Percentiles rank a stretch among this genome's conserved stretches.
Evolutionary conservation across 2,329 filamentous ascomycete species (phyloP).

Genomic region (Sporothrix luriei): DNA sequence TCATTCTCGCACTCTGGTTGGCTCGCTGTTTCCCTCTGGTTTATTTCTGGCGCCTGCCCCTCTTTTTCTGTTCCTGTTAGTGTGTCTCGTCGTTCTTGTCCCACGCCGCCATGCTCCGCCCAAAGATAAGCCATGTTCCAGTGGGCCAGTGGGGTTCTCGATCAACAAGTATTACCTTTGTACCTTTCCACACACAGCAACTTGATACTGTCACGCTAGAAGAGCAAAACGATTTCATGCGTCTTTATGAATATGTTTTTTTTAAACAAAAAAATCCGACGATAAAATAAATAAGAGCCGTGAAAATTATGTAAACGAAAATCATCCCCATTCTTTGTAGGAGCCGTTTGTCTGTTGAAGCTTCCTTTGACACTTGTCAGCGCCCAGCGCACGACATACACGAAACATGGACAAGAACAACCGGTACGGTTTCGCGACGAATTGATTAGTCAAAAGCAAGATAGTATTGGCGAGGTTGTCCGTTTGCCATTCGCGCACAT

Average conservation of each 20-base stretch:
- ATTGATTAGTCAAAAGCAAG: neutral
- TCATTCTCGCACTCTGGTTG: conserved; percentile 5
- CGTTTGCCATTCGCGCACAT: neutral
- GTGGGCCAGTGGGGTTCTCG: conserved; percentile 22
- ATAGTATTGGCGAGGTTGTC: neutral
- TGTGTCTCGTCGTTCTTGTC: too few species aligned
- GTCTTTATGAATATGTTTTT: neutral
- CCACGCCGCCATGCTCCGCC: too few species aligned
- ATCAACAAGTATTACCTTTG: neutral
- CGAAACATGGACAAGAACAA: too few species aligned
- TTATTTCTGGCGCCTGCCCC: conserved; percentile 20
- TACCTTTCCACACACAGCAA: too few species aligned
- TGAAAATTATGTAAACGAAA: neutral
- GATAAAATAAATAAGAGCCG: too few species aligned
- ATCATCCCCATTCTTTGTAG: neutral
- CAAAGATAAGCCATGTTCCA: neutral
- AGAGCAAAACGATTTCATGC: neutral
- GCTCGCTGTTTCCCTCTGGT: conserved; percentile 17
- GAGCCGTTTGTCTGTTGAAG: neutral
- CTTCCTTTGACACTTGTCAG: conserved; percentile 11
- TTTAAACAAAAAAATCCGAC: neutral
- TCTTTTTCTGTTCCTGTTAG: conserved; percentile 18
- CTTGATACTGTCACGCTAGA: too few species aligned
- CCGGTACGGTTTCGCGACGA: neutral
- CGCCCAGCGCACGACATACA: neutral